A percentile compares a stretch with the other conserved stretches of the same genome.
phyloP scores from a whole-genome alignment of 352 stramenopile species.

The Phytopythium sindhum region DNA sequence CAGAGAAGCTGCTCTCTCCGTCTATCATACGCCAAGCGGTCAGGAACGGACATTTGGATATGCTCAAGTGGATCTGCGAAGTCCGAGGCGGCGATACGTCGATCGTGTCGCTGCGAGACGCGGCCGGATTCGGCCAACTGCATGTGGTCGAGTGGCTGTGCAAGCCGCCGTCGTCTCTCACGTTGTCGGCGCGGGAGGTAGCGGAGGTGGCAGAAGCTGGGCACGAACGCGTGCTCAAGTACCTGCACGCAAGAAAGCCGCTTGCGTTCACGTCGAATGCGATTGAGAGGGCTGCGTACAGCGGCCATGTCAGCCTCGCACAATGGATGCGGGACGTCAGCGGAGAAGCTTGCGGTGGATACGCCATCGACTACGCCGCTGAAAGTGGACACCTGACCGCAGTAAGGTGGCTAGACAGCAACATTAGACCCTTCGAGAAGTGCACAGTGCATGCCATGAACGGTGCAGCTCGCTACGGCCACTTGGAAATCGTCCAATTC shows the following conservation, averaged over 20 bases:
- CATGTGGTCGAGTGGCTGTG: not conserved
- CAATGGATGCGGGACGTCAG: not conserved
- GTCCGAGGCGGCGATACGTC: not conserved
- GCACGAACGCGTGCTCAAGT: not conserved
- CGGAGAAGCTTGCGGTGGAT: not conserved
- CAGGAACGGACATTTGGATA: constrained; percentile 1
- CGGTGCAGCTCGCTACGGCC: constrained; percentile 19
- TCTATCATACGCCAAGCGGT: no score
- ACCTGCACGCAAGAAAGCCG: not conserved
- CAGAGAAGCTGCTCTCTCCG: not conserved
- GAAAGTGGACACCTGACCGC: constrained; percentile 27
- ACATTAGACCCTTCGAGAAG: constrained; percentile 12
- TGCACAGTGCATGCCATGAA: constrained; percentile 17
- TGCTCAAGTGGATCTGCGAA: not conserved
- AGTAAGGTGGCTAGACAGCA: constrained; percentile 23
- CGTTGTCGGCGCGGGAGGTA: no score
- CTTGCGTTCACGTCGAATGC: not conserved
- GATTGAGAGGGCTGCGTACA: not conserved
- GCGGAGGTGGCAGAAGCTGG: not conserved
- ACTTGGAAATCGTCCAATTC: constrained; percentile 23
- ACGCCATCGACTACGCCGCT: constrained; percentile 7
- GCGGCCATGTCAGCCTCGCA: not conserved
- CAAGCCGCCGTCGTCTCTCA: no score
- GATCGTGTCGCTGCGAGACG: not conserved
- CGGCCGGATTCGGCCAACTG: not conserved